Base-by-base conservation (phyloP, 2,329 filamentous ascomycete genomes). In the Trichophyton simii region DNA sequence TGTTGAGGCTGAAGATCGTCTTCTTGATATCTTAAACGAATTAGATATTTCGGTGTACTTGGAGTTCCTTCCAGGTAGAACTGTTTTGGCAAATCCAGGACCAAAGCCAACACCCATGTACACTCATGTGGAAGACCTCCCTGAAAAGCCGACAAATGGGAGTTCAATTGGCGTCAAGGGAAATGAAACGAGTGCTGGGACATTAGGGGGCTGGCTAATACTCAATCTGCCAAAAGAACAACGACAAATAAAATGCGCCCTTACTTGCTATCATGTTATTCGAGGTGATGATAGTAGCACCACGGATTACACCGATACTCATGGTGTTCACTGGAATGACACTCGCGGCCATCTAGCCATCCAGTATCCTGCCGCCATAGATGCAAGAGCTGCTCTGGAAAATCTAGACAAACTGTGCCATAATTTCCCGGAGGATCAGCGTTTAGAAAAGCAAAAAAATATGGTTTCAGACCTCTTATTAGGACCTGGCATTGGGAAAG, bases 231-330 rank as follows among this genome's bases (percentile, higher is more conserved):
- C 61, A 1, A 25, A 20, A n/a, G 36, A 46, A 36, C 46, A 42
- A 11, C 11, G 41, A n/a, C n/a, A 50, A 15, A 31, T 60, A 1
- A 28, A 57, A 36, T 60, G 58, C 28, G 48, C 38, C 11, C 6
- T 62, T 2, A 62, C 61, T 4, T 62, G 61, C 36, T 62, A 62
- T 38, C 57, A 62, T 58, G 58, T 57, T 2, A 25, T 62, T 25
- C 34, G 42, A n/a, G 31, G 46, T 20, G 6, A 15, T 8, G 61
- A 62, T 13, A 25, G 9, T 15, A 41, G 22, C 11, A 25, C 28
- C n/a, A 25, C 58, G 11, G 11, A 1, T 3, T 9, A 34, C 15
- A 62, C 61, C 3, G 61, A 62, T 25, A 38, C 11, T 22, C 20
- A 57, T 34, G 61, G 61, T 3, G 25, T 62, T 6, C 31, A 25